Conservation (phyloP, 441 rosid genomes). For the Corymbia calophylla region DNA sequence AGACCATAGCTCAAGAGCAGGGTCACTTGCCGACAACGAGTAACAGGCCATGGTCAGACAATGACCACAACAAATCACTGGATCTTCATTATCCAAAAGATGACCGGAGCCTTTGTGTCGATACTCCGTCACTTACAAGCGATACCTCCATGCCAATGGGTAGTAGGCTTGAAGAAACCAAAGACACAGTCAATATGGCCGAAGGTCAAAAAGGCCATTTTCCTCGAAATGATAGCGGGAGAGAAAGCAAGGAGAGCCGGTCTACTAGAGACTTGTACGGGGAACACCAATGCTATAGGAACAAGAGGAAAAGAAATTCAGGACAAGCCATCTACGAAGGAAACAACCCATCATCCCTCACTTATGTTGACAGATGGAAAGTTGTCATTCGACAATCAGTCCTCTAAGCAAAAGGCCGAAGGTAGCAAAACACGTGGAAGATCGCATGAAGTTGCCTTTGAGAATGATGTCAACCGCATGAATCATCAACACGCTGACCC, state of each 20-base stretch:
- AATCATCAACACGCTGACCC: constrained; percentile 4
- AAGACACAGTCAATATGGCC: neutral
- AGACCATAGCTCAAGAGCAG: constrained; percentile 44
- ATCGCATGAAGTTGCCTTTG: constrained; percentile 7
- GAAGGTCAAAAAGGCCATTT: constrained; percentile 5
- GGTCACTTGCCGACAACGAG: constrained; percentile 31
- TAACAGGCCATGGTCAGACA: neutral
- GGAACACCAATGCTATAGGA: neutral
- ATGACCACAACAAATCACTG: neutral
- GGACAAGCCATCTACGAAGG: neutral
- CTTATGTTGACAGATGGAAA: neutral
- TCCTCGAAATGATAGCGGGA: neutral
- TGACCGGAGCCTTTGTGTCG: neutral
- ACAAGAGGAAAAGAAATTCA: neutral
- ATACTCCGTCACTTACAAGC: constrained; percentile 3
- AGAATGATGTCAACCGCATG: constrained; percentile 1
- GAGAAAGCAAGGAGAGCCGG: constrained; percentile 18
- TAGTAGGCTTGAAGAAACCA: constrained; percentile 14
- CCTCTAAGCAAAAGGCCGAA: neutral
- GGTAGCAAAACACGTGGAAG: neutral
- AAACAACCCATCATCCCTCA: neutral
- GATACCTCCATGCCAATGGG: constrained; percentile 13
- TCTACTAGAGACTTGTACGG: neutral
- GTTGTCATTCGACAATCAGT: neutral
- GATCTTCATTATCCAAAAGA: constrained; percentile 7